phyloP scores from a whole-genome alignment of 768 basidiomycete genomes.

The Pulveroboletus sp. region DNA sequence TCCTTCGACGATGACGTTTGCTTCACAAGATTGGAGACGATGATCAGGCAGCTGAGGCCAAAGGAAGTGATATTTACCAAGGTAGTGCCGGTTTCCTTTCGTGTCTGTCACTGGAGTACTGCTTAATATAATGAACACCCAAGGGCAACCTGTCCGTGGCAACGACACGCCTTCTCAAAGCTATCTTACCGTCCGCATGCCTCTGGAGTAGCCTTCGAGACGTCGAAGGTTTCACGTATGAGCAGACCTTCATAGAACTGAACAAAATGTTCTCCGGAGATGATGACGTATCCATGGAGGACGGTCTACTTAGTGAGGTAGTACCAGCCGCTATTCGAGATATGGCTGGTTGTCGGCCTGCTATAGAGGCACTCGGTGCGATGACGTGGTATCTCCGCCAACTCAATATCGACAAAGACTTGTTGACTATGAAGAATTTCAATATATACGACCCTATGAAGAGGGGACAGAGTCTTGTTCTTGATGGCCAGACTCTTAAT shows the following conservation, averaged over 20 bases:
- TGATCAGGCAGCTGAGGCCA: conserved; percentile 84
- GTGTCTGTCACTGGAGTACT: background rate
- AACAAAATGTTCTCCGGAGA: conserved; percentile 55
- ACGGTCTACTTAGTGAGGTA: conserved; percentile 29
- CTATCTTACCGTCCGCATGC: conserved; percentile 72
- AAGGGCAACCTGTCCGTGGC: conserved; percentile 84
- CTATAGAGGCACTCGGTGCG: conserved; percentile 83
- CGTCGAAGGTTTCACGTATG: conserved; percentile 77
- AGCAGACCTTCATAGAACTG: conserved; percentile 64
- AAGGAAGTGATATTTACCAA: conserved; percentile 91
- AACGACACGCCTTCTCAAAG: conserved; percentile 78
- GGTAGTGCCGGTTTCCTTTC: conserved; percentile 37
- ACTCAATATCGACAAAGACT: conserved; percentile 93
- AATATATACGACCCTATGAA: conserved; percentile 96
- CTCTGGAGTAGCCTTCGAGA: conserved; percentile 85
- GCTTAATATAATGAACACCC: background rate
- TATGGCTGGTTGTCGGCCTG: conserved; percentile 58
- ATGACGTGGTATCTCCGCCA: conserved; percentile 95
- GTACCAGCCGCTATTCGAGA: conserved; percentile 72
- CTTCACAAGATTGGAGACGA: conserved; percentile 87
- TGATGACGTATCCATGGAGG: conserved; percentile 45
- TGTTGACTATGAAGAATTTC: conserved; percentile 95
- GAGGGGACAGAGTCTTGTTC: conserved; percentile 73
- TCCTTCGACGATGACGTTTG: conserved; percentile 90
- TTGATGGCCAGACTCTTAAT: conserved; percentile 93